Evolutionary conservation across 257 asterid species (phyloP), one percentile per base, ranked within the genome.

Genomic region (Scutellaria baicalensis): DNA sequence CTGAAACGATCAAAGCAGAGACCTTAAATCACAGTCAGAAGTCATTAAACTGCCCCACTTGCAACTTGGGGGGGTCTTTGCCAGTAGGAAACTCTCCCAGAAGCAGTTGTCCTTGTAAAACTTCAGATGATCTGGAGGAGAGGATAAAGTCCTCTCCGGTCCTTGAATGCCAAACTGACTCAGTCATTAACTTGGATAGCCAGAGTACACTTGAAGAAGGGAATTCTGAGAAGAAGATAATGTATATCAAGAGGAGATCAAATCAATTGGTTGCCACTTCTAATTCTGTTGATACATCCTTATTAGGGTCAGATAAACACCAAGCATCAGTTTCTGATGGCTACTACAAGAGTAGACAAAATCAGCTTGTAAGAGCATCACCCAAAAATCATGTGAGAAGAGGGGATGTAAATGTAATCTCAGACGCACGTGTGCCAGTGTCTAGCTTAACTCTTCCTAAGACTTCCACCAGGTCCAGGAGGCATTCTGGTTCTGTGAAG

Each of bases 201-300:
- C 88, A 55, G 71, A 75, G 79, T 62, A 49, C 62, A 62, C 69
- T 51, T 52, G 88, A 71, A 54, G 88, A 83, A 68, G 82, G 75
- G 60, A 80, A 64, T 63, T 48, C 68, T n/a, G 73, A 72, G 77
- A 88, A 84, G 80, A 80, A 80, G 73, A 68, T 89, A 51, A 73
- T 65, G 6, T 87, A 89, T 72, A 83, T 88, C 54, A 91, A 88
- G 89, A 84, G 85, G 81, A 86, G 79, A 80, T 85, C 88, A 20
- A 78, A 91, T 82, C 97, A 89, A 77, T 80, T 94, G 85, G 87
- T 91, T 78, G 97, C 97, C 48, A 77, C 93, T 78, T 71, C 94
- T 18, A 76, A 64, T 75, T 61, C 86, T 67, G 71, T 68, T 23
- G 87, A 80, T 62, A 49, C 21, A 40, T 49, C 82, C 38, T 43